phyloP scores from a whole-genome alignment of 148 eudicot species.

The Fallopia convolvulus region DNA sequence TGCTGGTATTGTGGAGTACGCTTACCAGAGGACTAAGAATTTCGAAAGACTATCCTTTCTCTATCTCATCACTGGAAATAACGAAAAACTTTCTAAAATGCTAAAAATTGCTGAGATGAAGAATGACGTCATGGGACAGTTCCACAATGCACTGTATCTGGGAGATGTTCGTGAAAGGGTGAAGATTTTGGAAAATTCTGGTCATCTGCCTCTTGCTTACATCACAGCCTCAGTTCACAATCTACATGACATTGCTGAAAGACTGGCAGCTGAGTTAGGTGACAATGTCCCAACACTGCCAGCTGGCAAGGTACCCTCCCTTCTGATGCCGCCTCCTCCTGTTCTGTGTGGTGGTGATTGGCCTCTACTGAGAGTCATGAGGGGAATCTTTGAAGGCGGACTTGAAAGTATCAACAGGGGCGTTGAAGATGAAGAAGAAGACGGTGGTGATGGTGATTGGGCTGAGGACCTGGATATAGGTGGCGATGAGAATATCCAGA shows the following conservation, averaged over 20 bases:
- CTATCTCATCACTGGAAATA: constrained; percentile 61
- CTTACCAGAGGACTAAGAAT: constrained; percentile 72
- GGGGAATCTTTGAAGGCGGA: constrained; percentile 56
- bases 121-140: constrained; percentile 81
- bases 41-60: constrained; percentile 73
- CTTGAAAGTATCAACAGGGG: constrained; percentile 35
- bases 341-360: constrained; percentile 52
- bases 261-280: constrained; percentile 52
- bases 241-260: constrained; percentile 47
- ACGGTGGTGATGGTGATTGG: constrained; percentile 53
- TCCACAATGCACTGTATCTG: constrained; percentile 69
- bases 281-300: constrained; percentile 52
- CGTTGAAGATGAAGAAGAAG: constrained; percentile 48
- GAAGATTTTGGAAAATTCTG: constrained; percentile 54
- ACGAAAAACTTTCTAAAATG: constrained; percentile 60
- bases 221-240: constrained; percentile 66
- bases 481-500: constrained; percentile 18
- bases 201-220: constrained; percentile 73
- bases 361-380: constrained; percentile 59
- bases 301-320: constrained; percentile 42
- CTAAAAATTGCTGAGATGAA: constrained; percentile 73
- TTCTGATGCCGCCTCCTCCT: constrained; percentile 56
- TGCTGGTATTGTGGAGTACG: constrained; percentile 66
- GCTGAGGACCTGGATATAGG: constrained; percentile 50
- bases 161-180: constrained; percentile 69